Evolutionary conservation across 2,329 filamentous ascomycete genomes (phyloP).

Genomic region (Teratosphaeria epicoccoides): DNA sequence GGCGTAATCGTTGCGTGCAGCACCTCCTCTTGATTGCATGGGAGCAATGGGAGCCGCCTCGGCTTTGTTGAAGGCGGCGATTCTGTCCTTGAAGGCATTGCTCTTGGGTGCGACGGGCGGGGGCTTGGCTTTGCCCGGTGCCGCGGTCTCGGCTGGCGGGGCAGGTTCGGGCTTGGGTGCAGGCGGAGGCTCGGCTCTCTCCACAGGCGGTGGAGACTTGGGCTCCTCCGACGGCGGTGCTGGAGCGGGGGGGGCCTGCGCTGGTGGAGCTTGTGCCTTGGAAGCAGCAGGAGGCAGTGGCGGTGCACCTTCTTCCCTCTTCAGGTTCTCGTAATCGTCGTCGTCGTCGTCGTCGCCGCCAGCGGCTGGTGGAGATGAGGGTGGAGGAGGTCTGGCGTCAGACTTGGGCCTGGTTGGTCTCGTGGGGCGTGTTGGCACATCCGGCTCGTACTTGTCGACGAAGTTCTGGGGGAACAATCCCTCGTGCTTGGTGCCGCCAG

Average conservation of each 20-base stretch:
- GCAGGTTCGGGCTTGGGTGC: slow-evolving; percentile 29
- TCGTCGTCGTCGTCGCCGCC: slow-evolving; percentile 3
- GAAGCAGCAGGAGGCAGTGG: slow-evolving; percentile 21
- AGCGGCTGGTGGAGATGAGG: slow-evolving; percentile 14
- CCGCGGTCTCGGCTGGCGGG: slow-evolving; percentile 30
- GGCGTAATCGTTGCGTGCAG: slow-evolving; percentile 52
- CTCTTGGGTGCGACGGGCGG: slow-evolving; percentile 58
- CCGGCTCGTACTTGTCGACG: slow-evolving; percentile 90
- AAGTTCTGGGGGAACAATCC: slow-evolving; percentile 96
- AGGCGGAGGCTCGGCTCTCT: slow-evolving; percentile 17
- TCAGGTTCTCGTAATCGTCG: slow-evolving; percentile 10
- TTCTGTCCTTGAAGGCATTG: slow-evolving; percentile 84
- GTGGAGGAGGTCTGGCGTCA: slow-evolving; percentile 16
- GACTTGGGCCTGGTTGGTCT: slow-evolving; percentile 55
- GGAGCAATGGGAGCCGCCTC: slow-evolving; percentile 78
- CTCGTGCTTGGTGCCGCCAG: slow-evolving; percentile 60
- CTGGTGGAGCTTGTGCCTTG: slow-evolving; percentile 29
- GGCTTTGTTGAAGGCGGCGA: slow-evolving; percentile 92
- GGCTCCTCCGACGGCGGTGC: slow-evolving; percentile 10
- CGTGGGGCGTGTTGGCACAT: slow-evolving; percentile 73
- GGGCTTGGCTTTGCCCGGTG: slow-evolving; percentile 43
- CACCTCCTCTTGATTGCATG: slow-evolving; percentile 63
- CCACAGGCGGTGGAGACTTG: slow-evolving; percentile 16
- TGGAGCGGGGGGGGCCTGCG: slow-evolving; percentile 21
- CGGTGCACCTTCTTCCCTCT: slow-evolving; percentile 16